These are phyloP conservation scores for Glycine soja DNA, from an alignment of 306 rosid genomes.

Conservation along the genomic window DNA sequence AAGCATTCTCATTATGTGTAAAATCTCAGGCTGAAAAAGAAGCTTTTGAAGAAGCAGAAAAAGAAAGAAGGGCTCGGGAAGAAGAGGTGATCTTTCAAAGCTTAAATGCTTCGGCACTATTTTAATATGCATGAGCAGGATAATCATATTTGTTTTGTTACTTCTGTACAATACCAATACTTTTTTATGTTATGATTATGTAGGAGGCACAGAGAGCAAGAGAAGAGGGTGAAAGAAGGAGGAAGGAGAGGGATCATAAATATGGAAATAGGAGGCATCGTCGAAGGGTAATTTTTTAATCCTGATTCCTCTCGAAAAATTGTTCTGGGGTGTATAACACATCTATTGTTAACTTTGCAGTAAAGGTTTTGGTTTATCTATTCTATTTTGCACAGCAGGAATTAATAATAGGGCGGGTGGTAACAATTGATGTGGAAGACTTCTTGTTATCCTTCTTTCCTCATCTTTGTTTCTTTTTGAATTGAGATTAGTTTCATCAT, in stretches of 20 bases:
- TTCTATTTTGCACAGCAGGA: neutral
- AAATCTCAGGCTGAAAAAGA: constrained; percentile 74
- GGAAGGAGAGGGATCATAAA: constrained; percentile 63
- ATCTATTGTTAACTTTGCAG: constrained; percentile 7
- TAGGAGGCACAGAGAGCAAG: constrained; percentile 73
- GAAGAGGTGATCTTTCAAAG: constrained; percentile 64
- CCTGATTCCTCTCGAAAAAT: constrained; percentile 35
- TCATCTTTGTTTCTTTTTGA: constrained; percentile 20
- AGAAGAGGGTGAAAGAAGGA: constrained; percentile 75
- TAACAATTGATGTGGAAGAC: neutral
- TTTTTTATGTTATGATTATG: constrained; percentile 46
- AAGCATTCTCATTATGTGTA: constrained; percentile 30
- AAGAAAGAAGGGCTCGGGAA: constrained; percentile 79
- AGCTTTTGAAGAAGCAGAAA: constrained; percentile 95
- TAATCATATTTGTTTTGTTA: constrained; percentile 17
- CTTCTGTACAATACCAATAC: constrained; percentile 4
- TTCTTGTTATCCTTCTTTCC: neutral
- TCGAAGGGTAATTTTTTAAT: constrained; percentile 59
- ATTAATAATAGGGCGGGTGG: constrained; percentile 20
- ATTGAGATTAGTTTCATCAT: neutral
- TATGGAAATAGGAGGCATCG: constrained; percentile 61
- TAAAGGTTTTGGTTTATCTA: neutral
- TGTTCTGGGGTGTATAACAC: neutral
- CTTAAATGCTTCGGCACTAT: constrained; percentile 36
- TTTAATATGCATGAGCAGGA: constrained; percentile 14